phyloP scores from a whole-genome alignment of 257 asterid genomes.

The Nicotiana benthamiana region DNA sequence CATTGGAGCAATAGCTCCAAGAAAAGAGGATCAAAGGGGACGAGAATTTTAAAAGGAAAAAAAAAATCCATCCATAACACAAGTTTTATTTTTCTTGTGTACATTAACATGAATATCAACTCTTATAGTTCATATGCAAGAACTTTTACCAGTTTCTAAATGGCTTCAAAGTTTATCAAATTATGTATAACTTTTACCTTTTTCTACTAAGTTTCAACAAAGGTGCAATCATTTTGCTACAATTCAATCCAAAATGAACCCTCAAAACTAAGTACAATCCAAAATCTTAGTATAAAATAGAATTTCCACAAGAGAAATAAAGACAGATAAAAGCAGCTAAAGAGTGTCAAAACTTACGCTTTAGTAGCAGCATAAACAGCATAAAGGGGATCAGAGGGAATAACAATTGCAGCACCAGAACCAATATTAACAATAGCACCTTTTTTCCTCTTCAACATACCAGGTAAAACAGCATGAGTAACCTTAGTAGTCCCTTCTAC shows the following conservation, averaged over 20 bases:
- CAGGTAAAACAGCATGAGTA: constrained; percentile 77
- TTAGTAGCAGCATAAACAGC: constrained; percentile 96
- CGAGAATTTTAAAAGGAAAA: too few relatives aligned
- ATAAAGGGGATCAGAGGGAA: constrained; percentile 91
- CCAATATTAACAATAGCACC: constrained; percentile 97
- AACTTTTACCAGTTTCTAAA: not conserved
- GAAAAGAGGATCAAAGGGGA: too few relatives aligned
- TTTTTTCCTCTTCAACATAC: constrained; percentile 74
- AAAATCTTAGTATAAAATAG: not conserved
- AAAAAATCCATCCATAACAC: not conserved
- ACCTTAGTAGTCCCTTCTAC: constrained; percentile 85
- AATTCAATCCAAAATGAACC: not conserved
- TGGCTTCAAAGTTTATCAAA: not conserved
- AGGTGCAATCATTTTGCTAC: not conserved
- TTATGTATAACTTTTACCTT: not conserved
- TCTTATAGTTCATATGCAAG: not conserved
- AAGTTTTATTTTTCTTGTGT: not conserved
- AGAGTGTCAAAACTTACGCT: constrained; percentile 54
- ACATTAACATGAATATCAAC: not conserved
- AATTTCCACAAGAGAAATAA: not conserved
- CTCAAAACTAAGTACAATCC: not conserved
- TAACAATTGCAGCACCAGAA: constrained; percentile 81
- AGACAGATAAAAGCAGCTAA: not conserved
- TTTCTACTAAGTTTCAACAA: not conserved
- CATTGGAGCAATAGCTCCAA: too few relatives aligned